Evolutionary conservation across 176 grass and related monocot genomes (phyloP), one percentile per base, ranked within the genome.

Genomic region (Typha latifolia): DNA sequence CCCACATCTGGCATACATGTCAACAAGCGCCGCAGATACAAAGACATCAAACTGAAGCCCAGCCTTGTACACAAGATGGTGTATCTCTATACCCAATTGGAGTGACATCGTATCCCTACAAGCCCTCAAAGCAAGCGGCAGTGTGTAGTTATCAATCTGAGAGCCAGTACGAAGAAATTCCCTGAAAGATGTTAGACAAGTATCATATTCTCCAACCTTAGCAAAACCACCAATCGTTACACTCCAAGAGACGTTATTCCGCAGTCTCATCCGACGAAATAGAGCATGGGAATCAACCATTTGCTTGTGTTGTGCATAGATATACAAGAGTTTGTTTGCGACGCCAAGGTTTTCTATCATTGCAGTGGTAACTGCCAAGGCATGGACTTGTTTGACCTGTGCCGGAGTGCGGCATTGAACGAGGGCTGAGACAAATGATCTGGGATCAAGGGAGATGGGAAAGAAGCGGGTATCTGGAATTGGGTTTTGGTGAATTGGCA

Each of bases 201-300:
- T 21, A 59, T 21, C 53, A 21, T 19, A n/a, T 19, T 59, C 53
- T 59, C 53, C 53, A 11, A 22, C 20, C 53, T 59, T 59, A 16
- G 53, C 53, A 59, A 59, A 59, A 16, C 53, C 53, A 59, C 53
- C 53, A 21, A 59, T 59, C 53, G 22, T 59, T 21, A 59, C 53
- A 6, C 53, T 59, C 53, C 18, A 59, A 16, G 53, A 59, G 0
- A 59, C 53, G 11, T 59, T 59, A 21, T 59, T 21, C 4, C 53
- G 53, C 53, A 19, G 18, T 16, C 5, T 11, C 53, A 59, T 59
- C 8, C 18, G 53, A 21, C 8, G 10, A 11, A 59, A 59, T 8
- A 59, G 53, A 16, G n/a, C 53, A 9, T 59, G 4, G 53, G 53
- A 16, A 21, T 59, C 53, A 21, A 21, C 16, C 14, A 59, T 0